These are phyloP conservation scores for Pontederia crassipes DNA, from an alignment of 176 grass and related monocot genomes.

Conservation along the genomic window DNA sequence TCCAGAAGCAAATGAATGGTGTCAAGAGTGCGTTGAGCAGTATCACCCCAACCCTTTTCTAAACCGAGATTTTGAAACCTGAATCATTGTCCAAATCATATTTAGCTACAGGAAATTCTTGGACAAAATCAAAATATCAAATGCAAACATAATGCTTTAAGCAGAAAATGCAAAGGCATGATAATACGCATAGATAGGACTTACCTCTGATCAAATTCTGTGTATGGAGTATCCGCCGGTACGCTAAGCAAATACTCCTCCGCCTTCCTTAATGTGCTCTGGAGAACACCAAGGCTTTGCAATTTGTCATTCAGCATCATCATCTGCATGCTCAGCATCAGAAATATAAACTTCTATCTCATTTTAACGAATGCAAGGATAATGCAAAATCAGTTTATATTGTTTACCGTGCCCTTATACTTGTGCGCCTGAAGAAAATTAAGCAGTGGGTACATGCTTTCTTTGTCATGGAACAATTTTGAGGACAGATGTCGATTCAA, in stretches of 20 bases:
- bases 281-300: conserved; percentile 66
- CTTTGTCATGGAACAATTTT: conserved; percentile 98
- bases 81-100: not conserved
- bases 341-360: too few species aligned
- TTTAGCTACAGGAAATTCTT: not conserved
- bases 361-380: not conserved
- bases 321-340: conserved; percentile 33
- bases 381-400: not conserved
- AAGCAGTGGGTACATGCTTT: conserved; percentile 69
- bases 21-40: conserved; percentile 45
- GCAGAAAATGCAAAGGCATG: not conserved
- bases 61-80: conserved; percentile 91
- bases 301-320: conserved; percentile 98
- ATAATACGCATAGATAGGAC: not conserved
- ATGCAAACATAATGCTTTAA: not conserved
- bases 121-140: too few species aligned
- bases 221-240: conserved; percentile 62
- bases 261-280: conserved; percentile 80
- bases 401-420: conserved; percentile 69
- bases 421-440: conserved; percentile 78
- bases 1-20: conserved; percentile 86
- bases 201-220: conserved; percentile 71
- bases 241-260: conserved; percentile 61
- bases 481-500: conserved; percentile 91
- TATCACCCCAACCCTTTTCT: conserved; percentile 97